A percentile compares a stretch with the other conserved stretches of the same genome.
Evolutionary conservation across 345 rosid genomes (phyloP).

Genomic region (Syzygium grande): DNA sequence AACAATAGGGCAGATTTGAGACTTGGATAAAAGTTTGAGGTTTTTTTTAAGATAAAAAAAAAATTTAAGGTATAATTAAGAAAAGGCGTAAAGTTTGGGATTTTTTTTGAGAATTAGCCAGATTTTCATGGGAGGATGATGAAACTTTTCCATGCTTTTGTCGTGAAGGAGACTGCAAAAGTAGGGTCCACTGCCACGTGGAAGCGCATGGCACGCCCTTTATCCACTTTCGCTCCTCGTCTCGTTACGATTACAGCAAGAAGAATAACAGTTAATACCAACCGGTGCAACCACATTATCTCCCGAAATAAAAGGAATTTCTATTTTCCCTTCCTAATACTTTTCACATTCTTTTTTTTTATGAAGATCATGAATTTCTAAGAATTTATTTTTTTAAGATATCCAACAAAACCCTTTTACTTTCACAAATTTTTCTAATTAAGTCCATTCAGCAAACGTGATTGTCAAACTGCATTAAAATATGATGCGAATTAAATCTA

Average conservation of each 20-base stretch:
- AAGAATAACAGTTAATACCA: neutral
- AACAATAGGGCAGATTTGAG: no score
- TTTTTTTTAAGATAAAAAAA: no score
- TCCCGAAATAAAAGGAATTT: neutral
- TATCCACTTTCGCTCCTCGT: neutral
- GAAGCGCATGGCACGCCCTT: neutral
- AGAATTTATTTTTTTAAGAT: neutral
- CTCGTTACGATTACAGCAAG: neutral
- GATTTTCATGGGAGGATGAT: no score
- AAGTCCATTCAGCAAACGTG: neutral
- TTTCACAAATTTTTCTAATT: neutral
- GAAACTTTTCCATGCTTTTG: no score
- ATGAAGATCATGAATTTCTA: neutral
- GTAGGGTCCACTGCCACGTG: neutral
- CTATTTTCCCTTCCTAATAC: neutral
- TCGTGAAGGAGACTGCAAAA: neutral
- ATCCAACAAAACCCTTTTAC: neutral
- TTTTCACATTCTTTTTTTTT: neutral
- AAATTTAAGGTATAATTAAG: no score
- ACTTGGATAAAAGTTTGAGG: no score
- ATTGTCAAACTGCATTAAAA: neutral
- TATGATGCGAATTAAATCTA: neutral
- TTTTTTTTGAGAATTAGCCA: no score
- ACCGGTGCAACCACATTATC: no score
- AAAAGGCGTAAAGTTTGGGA: no score